phyloP scores from a whole-genome alignment of 441 rosid species.

The Jatropha multifida region DNA sequence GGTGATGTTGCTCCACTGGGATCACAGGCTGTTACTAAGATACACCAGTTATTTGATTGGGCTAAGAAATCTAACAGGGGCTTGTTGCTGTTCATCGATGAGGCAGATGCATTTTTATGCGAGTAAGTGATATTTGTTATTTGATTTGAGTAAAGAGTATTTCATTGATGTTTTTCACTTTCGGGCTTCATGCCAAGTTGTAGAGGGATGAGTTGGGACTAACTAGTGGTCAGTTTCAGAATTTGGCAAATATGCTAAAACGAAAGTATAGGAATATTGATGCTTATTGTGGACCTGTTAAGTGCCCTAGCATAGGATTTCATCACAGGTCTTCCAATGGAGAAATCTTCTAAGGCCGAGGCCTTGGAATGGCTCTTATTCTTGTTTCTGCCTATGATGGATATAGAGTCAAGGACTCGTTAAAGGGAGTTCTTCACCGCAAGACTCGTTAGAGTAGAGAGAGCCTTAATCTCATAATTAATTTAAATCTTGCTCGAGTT shows the following conservation, averaged over 20 bases:
- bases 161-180: not conserved
- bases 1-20: conserved; percentile 99
- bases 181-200: conserved; percentile 4
- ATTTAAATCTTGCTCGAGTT: no score
- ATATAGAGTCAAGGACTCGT: no score
- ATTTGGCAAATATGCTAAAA: not conserved
- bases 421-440: no score
- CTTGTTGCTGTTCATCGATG: conserved; percentile 81
- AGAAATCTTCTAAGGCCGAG: no score
- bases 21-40: conserved; percentile 96
- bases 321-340: no score
- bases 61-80: conserved; percentile 86
- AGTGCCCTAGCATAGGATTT: no score
- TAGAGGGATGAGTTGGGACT: not conserved
- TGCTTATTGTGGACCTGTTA: not conserved
- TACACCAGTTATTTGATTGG: conserved; percentile 96
- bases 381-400: no score
- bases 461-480: no score
- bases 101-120: conserved; percentile 95
- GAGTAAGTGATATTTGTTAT: conserved; percentile 58
- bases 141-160: not conserved
- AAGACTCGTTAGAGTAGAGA: no score
- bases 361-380: no score
- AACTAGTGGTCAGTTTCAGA: not conserved
- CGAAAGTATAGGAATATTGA: no score